phyloP scores from a whole-genome alignment of 2,329 filamentous ascomycete genomes.

The Aspergillus fumigatus region DNA sequence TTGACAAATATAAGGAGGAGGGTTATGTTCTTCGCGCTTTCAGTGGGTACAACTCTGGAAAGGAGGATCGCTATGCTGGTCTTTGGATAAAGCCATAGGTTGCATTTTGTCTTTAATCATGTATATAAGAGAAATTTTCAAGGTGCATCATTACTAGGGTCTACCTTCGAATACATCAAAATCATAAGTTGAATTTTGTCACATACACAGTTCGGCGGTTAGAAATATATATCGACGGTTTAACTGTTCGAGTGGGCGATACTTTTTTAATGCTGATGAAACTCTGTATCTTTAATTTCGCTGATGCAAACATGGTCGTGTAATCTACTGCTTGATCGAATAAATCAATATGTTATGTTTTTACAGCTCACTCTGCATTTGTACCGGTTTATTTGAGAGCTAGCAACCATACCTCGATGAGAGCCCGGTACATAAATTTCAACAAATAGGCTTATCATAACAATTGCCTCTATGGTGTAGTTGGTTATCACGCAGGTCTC shows the following conservation, averaged over 20 bases:
- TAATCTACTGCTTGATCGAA: not conserved
- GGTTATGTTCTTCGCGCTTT: constrained; percentile 11
- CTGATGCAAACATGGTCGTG: not conserved
- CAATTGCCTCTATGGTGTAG: not conserved
- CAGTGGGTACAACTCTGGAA: constrained; percentile 8
- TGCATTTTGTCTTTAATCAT: not conserved
- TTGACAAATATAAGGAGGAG: constrained; percentile 7
- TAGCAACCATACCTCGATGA: too few relatives aligned
- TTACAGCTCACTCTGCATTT: too few relatives aligned
- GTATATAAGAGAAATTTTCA: not conserved
- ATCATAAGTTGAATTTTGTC: not conserved
- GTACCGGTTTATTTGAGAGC: too few relatives aligned
- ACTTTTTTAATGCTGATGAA: not conserved
- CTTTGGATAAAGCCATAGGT: constrained; percentile 9
- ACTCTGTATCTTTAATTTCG: not conserved
- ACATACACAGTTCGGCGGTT: too few relatives aligned
- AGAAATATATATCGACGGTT: not conserved
- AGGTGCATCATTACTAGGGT: not conserved
- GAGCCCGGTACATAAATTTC: not conserved
- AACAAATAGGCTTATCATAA: not conserved
- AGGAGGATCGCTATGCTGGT: constrained; percentile 8
- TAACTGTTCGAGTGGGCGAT: too few relatives aligned
- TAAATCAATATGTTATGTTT: too few relatives aligned
- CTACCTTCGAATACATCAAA: too few relatives aligned
- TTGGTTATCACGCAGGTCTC: not conserved